These are phyloP conservation scores for Hypoxylon subgilvum DNA, from an alignment of 495 filamentous ascomycete species.

Conservation along the genomic window DNA sequence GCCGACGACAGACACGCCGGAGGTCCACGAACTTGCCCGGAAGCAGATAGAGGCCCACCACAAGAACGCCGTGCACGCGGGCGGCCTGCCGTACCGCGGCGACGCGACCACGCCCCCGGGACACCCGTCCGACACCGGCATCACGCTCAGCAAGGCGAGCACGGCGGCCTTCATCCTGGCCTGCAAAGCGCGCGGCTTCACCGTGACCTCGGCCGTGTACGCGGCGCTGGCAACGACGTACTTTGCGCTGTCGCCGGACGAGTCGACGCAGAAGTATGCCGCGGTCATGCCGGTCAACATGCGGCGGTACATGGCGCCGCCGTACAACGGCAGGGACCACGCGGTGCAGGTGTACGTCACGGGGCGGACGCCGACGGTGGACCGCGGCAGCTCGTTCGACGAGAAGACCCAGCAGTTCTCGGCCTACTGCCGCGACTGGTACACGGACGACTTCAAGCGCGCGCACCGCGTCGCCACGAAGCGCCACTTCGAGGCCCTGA, in stretches of 20 bases:
- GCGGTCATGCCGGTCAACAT: constrained; percentile 28
- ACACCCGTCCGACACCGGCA: not conserved
- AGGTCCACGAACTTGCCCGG: constrained; percentile 14
- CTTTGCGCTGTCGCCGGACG: constrained; percentile 18
- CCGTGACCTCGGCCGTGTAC: constrained; percentile 28
- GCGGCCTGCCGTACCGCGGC: constrained; percentile 28
- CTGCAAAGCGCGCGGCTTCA: constrained; percentile 28
- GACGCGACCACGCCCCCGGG: constrained; percentile 22
- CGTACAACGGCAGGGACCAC: constrained; percentile 24
- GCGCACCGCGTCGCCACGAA: constrained; percentile 12
- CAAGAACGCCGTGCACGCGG: constrained; percentile 19
- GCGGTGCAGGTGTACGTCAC: constrained; percentile 27
- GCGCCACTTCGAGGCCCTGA: constrained; percentile 19
- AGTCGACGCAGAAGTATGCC: constrained; percentile 15
- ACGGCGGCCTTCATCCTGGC: constrained; percentile 16
- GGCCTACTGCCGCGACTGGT: constrained; percentile 15
- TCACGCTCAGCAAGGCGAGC: constrained; percentile 13
- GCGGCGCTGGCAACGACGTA: constrained; percentile 22
- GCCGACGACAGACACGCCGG: constrained; percentile 1
- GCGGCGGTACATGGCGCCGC: constrained; percentile 8
- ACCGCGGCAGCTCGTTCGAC: constrained; percentile 4
- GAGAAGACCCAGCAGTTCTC: constrained; percentile 11
- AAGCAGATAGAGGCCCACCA: constrained; percentile 16
- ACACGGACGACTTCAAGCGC: constrained; percentile 7
- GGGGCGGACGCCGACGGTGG: constrained; percentile 20